Evolutionary conservation across 2,329 filamentous ascomycete species (phyloP).

Genomic region (Colletotrichum ledebouriae): DNA sequence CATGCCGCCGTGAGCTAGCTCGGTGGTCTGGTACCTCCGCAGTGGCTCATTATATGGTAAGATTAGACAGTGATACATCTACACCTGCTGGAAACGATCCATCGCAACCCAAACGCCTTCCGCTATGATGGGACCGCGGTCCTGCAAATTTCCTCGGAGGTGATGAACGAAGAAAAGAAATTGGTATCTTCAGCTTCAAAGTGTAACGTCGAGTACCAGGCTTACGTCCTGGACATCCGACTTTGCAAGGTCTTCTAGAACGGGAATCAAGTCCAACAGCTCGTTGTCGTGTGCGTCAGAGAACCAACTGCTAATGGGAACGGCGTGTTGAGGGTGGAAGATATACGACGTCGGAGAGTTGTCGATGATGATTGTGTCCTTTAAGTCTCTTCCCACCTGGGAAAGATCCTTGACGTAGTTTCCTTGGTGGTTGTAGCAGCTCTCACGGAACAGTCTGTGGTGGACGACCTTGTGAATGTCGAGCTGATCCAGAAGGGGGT

Average conservation of each 20-base stretch:
- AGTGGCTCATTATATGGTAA: constrained; percentile 56
- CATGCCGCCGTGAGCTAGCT: constrained; percentile 40
- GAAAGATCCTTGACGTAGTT: constrained; percentile 99
- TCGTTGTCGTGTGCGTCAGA: constrained; percentile 99
- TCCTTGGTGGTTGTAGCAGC: constrained; percentile 98
- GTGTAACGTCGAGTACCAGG: constrained; percentile 93
- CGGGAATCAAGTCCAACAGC: constrained; percentile 94
- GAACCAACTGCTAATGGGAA: constrained; percentile 99
- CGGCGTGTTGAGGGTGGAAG: constrained; percentile 98
- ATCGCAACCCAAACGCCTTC: constrained; percentile 67
- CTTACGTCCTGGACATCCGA: constrained; percentile 94
- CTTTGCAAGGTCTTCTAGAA: constrained; percentile 95
- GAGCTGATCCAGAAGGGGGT: constrained; percentile 93
- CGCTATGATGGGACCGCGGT: constrained; percentile 61
- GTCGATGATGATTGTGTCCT: constrained; percentile 99
- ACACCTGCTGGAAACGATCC: constrained; percentile 60
- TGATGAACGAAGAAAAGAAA: constrained; percentile 50
- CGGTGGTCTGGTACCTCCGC: constrained; percentile 40
- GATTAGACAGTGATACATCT: constrained; percentile 67
- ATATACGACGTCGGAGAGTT: constrained; percentile 99
- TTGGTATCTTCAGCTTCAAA: constrained; percentile 62
- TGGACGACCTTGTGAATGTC: constrained; percentile 98
- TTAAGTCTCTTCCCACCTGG: constrained; percentile 93
- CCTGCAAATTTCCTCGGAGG: constrained; percentile 43
- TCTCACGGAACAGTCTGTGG: constrained; percentile 95